These are phyloP conservation scores for Sungouiozyma intestinalis DNA, from an alignment of 805 yeast species.

Conservation along the genomic window DNA sequence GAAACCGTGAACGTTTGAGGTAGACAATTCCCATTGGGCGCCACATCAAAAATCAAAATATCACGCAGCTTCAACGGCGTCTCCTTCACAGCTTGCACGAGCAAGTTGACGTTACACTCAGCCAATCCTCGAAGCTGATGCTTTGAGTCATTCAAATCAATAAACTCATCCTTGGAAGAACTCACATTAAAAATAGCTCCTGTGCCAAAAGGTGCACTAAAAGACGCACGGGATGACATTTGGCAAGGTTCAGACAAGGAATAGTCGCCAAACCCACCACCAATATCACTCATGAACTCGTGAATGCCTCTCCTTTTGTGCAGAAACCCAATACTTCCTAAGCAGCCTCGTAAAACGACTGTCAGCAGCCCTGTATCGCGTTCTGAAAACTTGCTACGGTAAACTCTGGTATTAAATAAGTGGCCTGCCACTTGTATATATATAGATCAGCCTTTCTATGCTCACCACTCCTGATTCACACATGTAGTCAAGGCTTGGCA, in stretches of 20 bases:
- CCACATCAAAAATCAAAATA: conserved; percentile 15
- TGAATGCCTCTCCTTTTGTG: background rate
- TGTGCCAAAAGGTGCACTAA: background rate
- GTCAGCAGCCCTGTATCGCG: no score
- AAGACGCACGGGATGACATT: background rate
- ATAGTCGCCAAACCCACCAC: background rate
- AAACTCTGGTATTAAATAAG: no score
- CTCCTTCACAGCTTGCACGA: conserved; percentile 1
- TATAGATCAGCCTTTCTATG: no score
- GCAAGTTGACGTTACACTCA: conserved; percentile 3
- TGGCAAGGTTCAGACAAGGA: background rate
- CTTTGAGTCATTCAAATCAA: conserved; percentile 6
- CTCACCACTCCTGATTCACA: no score
- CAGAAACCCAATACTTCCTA: no score
- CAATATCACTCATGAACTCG: background rate
- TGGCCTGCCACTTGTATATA: no score
- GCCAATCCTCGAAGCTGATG: conserved; percentile 7
- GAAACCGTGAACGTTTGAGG: conserved; percentile 5
- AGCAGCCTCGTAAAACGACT: no score
- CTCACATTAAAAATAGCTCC: background rate
- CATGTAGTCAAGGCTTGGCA: background rate
- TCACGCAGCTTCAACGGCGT: conserved; percentile 2
- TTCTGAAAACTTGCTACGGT: no score
- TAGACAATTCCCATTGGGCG: conserved; percentile 15
- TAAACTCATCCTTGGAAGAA: background rate